phyloP scores from a whole-genome alignment of 495 filamentous ascomycete genomes.

The Staphylotrichum tortipilum region DNA sequence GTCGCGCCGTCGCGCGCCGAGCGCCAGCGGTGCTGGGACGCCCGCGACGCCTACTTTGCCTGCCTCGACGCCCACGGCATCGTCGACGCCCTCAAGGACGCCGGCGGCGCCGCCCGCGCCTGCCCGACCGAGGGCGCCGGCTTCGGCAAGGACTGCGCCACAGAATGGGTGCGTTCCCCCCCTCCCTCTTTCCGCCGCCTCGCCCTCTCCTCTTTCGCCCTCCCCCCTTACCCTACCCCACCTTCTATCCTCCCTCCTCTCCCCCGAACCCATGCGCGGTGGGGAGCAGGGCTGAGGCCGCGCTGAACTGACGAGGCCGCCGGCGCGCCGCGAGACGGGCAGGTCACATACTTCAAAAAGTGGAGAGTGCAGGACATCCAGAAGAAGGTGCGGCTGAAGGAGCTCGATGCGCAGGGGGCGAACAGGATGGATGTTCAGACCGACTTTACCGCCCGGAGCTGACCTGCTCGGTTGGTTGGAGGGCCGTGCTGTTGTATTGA shows the following conservation, averaged over 20 bases:
- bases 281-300: no score
- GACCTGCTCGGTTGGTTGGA: neutral
- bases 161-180: slow-evolving; percentile 20
- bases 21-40: slow-evolving; percentile 75
- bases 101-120: slow-evolving; percentile 49
- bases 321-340: no score
- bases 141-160: slow-evolving; percentile 69
- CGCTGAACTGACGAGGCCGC: no score
- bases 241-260: no score
- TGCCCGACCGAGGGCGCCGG: slow-evolving; percentile 57
- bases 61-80: slow-evolving; percentile 78
- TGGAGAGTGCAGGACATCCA: slow-evolving; percentile 85
- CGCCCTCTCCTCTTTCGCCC: neutral
- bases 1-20: slow-evolving; percentile 70
- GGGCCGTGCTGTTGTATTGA: no score
- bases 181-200: neutral
- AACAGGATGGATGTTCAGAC: slow-evolving; percentile 42
- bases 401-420: slow-evolving; percentile 72
- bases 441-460: slow-evolving; percentile 18
- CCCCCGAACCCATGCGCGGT: no score
- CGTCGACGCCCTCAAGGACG: slow-evolving; percentile 71
- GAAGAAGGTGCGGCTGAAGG: slow-evolving; percentile 67
- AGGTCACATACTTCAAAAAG: slow-evolving; percentile 98
- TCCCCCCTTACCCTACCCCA: no score
- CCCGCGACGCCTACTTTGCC: slow-evolving; percentile 73